Evolutionary conservation across 192 early-diverging fungal species (phyloP).

Genomic region (Coemansia sp.): DNA sequence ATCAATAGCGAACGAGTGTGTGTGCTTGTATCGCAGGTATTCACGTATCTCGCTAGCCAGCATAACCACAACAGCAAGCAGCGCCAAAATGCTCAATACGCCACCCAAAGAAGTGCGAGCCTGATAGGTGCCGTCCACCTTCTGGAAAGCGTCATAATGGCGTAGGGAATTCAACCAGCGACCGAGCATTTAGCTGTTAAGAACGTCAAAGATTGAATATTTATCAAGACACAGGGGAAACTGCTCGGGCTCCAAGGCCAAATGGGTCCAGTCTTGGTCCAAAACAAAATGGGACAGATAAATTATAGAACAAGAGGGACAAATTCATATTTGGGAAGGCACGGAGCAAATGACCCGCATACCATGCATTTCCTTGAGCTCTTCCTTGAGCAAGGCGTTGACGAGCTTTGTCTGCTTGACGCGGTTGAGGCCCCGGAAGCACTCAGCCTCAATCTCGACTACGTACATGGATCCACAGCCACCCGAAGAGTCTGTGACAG

Average conservation of each 20-base stretch:
- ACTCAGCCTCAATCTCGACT: constrained; percentile 77
- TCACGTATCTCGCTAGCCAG: constrained; percentile 66
- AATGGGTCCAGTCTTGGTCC: too few relatives aligned
- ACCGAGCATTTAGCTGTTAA: background rate
- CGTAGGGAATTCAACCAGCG: constrained; percentile 12
- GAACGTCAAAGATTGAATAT: too few relatives aligned
- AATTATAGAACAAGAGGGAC: background rate
- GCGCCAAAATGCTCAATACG: constrained; percentile 68
- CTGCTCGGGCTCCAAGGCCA: too few relatives aligned
- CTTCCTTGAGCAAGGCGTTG: constrained; percentile 80
- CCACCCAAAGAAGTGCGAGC: constrained; percentile 71
- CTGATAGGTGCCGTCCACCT: constrained; percentile 80
- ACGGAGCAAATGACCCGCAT: constrained; percentile 55
- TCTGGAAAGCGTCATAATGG: constrained; percentile 80
- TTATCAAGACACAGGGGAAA: background rate
- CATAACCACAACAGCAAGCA: constrained; percentile 65
- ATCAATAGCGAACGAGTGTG: constrained; percentile 83
- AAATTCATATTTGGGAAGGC: constrained; percentile 14
- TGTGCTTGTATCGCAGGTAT: constrained; percentile 61
- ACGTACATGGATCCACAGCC: constrained; percentile 98
- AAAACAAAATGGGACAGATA: background rate
- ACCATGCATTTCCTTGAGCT: constrained; percentile 93
- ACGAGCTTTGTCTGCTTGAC: constrained; percentile 93
- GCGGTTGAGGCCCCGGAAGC: constrained; percentile 72
- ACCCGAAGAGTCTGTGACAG: constrained; percentile 82